phyloP scores from a whole-genome alignment of 176 grass and related monocot genomes.

The Avena eriantha region DNA sequence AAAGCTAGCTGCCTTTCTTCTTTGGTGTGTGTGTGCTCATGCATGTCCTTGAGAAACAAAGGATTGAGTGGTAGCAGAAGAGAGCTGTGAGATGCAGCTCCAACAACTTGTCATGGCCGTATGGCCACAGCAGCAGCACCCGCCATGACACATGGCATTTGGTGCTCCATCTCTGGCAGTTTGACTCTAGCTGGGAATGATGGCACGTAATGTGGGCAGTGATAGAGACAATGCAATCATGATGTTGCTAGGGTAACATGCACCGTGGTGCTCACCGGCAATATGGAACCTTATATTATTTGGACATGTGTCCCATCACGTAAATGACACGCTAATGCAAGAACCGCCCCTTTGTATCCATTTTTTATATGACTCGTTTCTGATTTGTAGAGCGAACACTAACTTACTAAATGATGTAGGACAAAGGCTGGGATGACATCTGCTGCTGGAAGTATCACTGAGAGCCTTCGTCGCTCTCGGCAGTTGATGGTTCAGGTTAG shows the following conservation, averaged over 20 bases:
- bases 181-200: background rate
- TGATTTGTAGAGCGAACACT: background rate
- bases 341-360: background rate
- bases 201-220: background rate
- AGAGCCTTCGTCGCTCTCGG: conserved; percentile 68
- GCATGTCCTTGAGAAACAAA: no score
- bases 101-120: background rate
- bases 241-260: background rate
- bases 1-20: no score
- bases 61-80: no score
- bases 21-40: no score
- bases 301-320: background rate
- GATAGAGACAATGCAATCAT: background rate
- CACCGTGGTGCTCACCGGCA: background rate
- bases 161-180: background rate
- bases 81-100: no score
- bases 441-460: conserved; percentile 86
- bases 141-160: background rate
- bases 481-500: conserved; percentile 92
- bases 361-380: background rate
- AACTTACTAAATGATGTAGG: conserved; percentile 40
- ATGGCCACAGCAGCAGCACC: background rate
- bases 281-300: background rate
- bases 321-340: background rate
- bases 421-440: conserved; percentile 88